Evolutionary conservation across 78 protist genomes (phyloP).

Genomic region (Emiliania huxleyi): DNA sequence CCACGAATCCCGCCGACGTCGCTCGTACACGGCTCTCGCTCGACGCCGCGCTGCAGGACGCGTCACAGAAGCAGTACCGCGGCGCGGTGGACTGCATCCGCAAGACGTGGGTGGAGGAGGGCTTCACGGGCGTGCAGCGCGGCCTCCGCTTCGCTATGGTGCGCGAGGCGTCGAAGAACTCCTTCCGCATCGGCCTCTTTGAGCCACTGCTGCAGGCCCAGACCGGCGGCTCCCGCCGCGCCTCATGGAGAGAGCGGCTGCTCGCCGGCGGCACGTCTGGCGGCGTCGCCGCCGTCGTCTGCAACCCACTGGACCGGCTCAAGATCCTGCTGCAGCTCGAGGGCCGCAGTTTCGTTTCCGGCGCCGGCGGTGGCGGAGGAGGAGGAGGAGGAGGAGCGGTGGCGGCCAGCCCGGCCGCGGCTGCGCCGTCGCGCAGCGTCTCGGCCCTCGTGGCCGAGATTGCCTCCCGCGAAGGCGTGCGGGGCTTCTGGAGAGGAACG

Average conservation of each 20-base stretch:
- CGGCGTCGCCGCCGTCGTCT: background rate
- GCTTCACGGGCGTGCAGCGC: background rate
- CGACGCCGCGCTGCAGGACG: background rate
- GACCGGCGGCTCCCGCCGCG: background rate
- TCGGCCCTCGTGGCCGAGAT: background rate
- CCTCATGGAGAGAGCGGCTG: background rate
- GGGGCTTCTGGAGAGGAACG: background rate
- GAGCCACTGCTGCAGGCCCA: background rate
- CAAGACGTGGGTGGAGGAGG: background rate
- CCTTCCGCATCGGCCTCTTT: background rate
- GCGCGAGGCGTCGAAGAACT: background rate
- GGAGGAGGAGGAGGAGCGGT: no score
- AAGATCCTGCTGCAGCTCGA: background rate
- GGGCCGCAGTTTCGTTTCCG: background rate
- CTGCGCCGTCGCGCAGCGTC: background rate
- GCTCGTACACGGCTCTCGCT: background rate
- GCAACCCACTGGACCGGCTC: background rate
- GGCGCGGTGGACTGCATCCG: background rate
- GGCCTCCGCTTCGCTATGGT: background rate
- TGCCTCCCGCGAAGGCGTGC: background rate
- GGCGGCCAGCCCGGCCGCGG: background rate
- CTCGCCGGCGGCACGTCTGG: background rate
- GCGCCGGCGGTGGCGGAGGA: no score
- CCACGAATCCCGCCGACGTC: background rate
- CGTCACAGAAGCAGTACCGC: background rate